Conservation (phyloP, 345 rosid species). For the Euphorbia peplus region DNA sequence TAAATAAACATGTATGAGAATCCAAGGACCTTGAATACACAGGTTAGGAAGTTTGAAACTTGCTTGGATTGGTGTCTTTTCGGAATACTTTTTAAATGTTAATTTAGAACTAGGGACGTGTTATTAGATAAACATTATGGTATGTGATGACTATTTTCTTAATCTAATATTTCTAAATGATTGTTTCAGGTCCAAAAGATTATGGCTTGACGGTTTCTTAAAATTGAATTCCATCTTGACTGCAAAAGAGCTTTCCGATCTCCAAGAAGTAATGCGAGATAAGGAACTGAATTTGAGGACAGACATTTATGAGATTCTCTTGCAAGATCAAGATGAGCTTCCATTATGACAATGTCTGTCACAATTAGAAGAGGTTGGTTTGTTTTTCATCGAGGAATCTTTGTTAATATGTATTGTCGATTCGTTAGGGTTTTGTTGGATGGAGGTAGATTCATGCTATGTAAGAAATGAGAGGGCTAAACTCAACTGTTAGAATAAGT, state of each 20-base stretch:
- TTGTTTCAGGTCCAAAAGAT: constrained; percentile 67
- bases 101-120: too few species aligned
- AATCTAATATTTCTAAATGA: neutral
- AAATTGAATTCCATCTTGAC: constrained; percentile 57
- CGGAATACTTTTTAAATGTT: too few species aligned
- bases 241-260: constrained; percentile 82
- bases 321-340: constrained; percentile 71
- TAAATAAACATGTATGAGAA: neutral
- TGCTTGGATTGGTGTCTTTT: neutral
- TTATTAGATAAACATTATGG: neutral
- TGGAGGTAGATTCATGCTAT: neutral
- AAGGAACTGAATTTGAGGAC: constrained; percentile 90
- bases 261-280: constrained; percentile 96
- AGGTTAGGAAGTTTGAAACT: neutral
- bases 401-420: neutral
- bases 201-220: constrained; percentile 90
- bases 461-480: neutral
- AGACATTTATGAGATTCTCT: constrained; percentile 91
- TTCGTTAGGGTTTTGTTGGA: neutral
- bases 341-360: constrained; percentile 11
- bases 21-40: neutral
- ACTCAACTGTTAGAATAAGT: neutral
- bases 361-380: neutral
- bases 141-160: neutral
- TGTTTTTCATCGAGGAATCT: neutral